These are phyloP conservation scores for Vaccinium vitisidaea DNA, from an alignment of 148 eudicot genomes.

Conservation along the genomic window DNA sequence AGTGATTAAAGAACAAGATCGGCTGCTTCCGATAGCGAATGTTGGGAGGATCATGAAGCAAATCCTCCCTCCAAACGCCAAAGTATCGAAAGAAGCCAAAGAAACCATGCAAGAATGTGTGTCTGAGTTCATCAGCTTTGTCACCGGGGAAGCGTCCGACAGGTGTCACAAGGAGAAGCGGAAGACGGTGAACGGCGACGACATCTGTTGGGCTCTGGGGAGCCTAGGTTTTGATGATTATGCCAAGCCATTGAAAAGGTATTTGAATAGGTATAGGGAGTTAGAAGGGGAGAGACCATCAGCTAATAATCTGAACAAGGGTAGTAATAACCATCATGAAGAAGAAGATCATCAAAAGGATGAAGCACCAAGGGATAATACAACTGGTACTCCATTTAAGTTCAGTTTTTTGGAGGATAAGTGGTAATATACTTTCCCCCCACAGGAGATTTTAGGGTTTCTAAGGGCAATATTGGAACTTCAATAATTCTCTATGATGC, in stretches of 20 bases:
- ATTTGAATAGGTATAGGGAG: conserved; percentile 53
- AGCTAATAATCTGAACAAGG: conserved; percentile 32
- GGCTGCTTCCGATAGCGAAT: conserved; percentile 70
- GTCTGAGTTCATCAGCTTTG: conserved; percentile 81
- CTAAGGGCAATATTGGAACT: not conserved
- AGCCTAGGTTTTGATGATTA: conserved; percentile 72
- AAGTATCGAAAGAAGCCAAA: conserved; percentile 73
- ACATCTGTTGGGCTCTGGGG: conserved; percentile 71
- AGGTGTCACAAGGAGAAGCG: conserved; percentile 74
- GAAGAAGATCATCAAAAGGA: conserved; percentile 12
- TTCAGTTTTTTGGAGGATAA: conserved; percentile 7
- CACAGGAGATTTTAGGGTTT: conserved; percentile 12
- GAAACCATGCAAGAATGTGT: conserved; percentile 88
- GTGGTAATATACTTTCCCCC: not conserved
- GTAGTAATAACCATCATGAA: conserved; percentile 9
- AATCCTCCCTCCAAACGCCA: conserved; percentile 57
- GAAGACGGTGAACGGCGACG: conserved; percentile 82
- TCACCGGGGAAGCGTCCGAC: conserved; percentile 80
- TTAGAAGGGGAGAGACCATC: conserved; percentile 47
- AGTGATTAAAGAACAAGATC: conserved; percentile 51
- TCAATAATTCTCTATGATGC: too few species aligned
- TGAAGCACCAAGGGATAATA: not conserved
- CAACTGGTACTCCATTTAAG: not conserved
- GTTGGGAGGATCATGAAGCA: conserved; percentile 85
- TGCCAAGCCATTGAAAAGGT: conserved; percentile 46